A percentile compares a stretch with the other conserved stretches of the same genome.
phyloP scores from a whole-genome alignment of 192 early-diverging fungal species.

The Linnemannia exigua region DNA sequence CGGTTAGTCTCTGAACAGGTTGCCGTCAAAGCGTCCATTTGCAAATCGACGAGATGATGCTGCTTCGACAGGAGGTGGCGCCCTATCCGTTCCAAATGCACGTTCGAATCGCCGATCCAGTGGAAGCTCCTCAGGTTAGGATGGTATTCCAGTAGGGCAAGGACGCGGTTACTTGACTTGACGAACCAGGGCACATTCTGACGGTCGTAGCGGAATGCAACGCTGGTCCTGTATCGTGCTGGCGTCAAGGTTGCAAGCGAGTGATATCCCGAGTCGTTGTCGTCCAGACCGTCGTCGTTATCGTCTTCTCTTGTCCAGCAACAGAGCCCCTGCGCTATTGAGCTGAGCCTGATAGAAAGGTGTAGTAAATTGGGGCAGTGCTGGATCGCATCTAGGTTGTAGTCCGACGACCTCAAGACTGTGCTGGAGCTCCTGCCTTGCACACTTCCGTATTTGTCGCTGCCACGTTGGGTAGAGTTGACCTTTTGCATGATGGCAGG shows the following conservation, averaged over 20 bases:
- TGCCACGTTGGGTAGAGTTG: background rate
- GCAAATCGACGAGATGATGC: slow-evolving; percentile 27
- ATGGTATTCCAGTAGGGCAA: slow-evolving; percentile 22
- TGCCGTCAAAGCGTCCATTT: slow-evolving; percentile 11
- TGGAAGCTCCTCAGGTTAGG: slow-evolving; percentile 19
- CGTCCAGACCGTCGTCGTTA: background rate
- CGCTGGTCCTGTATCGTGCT: slow-evolving; percentile 16
- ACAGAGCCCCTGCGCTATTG: background rate
- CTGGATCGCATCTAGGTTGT: slow-evolving; percentile 21
- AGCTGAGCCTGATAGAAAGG: slow-evolving; percentile 21
- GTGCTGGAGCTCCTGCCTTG: background rate
- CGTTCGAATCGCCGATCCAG: slow-evolving; percentile 24
- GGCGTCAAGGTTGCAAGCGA: background rate
- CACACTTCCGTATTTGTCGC: background rate
- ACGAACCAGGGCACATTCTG: slow-evolving; percentile 16
- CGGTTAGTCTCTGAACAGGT: slow-evolving; percentile 19
- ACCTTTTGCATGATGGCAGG: slow-evolving; percentile 17
- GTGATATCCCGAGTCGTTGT: background rate
- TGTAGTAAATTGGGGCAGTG: slow-evolving; percentile 30
- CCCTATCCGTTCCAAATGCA: slow-evolving; percentile 22
- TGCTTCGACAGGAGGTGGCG: slow-evolving; percentile 13
- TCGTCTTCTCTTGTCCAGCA: slow-evolving; percentile 35
- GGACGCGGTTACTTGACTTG: slow-evolving; percentile 30
- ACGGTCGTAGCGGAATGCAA: slow-evolving; percentile 10
- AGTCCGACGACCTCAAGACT: slow-evolving; percentile 10